These are phyloP conservation scores for Emiliania huxleyi DNA, from an alignment of 78 protist genomes.

Conservation along the genomic window DNA sequence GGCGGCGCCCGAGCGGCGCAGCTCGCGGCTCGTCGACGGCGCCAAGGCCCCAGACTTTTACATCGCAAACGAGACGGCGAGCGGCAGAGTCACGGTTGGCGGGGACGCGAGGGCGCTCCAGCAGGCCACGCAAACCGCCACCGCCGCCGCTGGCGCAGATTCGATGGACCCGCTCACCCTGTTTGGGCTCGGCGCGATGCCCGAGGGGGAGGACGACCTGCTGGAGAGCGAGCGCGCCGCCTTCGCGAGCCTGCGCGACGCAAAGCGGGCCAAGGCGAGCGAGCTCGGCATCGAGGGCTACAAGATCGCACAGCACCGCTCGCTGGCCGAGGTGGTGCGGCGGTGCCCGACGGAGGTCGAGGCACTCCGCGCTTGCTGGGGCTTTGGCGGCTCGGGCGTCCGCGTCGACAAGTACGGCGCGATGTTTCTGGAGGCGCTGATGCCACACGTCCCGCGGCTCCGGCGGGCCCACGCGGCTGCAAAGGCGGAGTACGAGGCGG, in stretches of 20 bases:
- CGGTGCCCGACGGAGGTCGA: neutral
- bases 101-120: neutral
- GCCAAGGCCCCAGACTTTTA: neutral
- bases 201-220: neutral
- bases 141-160: too few relatives aligned
- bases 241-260: neutral
- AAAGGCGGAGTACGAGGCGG: neutral
- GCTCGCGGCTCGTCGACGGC: neutral
- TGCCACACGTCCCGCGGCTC: neutral
- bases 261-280: neutral
- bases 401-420: neutral
- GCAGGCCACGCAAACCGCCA: neutral
- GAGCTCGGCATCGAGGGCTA: neutral
- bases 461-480: neutral
- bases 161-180: neutral
- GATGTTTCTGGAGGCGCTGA: neutral
- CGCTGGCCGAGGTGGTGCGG: neutral
- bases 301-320: neutral
- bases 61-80: neutral
- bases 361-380: neutral
- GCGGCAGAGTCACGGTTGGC: neutral
- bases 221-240: neutral
- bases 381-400: neutral
- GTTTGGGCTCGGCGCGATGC: neutral
- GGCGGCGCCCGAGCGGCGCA: too few relatives aligned